phyloP scores from a whole-genome alignment of 179 eudicot species.

The Drosera spatulata region DNA sequence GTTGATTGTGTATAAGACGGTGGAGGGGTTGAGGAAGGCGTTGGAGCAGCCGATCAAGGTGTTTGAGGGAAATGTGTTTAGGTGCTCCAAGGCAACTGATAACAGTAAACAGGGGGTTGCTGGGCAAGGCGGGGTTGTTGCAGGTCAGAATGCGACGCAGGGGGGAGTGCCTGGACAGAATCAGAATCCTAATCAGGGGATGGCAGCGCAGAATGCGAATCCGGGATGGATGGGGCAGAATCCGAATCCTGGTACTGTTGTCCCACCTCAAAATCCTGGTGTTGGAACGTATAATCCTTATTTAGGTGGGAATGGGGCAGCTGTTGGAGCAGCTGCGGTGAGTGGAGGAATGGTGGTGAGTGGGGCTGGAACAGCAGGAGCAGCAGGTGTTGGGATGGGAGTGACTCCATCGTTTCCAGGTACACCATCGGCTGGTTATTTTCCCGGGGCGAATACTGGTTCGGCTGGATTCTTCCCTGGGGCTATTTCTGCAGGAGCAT shows the following conservation, averaged over 20 bases:
- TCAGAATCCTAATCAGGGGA: not conserved
- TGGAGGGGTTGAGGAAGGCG: not conserved
- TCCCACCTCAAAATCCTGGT: not conserved
- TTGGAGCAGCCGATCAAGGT: constrained; percentile 29
- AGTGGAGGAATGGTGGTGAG: not conserved
- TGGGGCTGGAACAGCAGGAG: not conserved
- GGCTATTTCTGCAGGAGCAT: too few species aligned
- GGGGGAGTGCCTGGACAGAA: not conserved
- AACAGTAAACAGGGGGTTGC: constrained; percentile 15
- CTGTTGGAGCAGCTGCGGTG: not conserved
- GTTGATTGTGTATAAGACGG: constrained; percentile 28
- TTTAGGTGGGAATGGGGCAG: not conserved
- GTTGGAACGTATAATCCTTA: not conserved
- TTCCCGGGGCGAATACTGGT: too few species aligned
- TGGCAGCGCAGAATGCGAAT: not conserved
- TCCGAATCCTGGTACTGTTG: not conserved
- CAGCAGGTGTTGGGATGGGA: not conserved
- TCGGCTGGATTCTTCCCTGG: too few species aligned
- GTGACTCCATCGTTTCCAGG: not conserved
- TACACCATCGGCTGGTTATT: not conserved
- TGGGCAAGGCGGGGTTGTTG: not conserved
- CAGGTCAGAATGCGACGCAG: not conserved
- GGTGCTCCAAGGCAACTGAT: constrained; percentile 28
- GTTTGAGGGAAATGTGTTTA: constrained; percentile 29
- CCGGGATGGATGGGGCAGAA: not conserved